A percentile compares a stretch with the other conserved stretches of the same genome.
phyloP scores from a whole-genome alignment of 148 eudicot species.

The Simmondsia chinensis region DNA sequence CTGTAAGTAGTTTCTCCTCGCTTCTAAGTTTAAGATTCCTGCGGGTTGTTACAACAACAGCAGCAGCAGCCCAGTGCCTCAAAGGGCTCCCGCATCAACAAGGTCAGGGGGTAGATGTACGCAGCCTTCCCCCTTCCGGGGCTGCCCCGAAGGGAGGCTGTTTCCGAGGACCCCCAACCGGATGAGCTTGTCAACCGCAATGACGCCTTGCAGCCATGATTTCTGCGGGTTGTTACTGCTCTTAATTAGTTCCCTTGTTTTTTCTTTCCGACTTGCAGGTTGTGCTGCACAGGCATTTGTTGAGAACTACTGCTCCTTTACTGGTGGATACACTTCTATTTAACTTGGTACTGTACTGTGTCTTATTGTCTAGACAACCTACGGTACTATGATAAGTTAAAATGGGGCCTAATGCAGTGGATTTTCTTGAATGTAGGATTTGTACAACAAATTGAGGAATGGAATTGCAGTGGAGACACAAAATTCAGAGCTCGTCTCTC shows the following conservation, averaged over 20 bases:
- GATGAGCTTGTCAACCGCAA: too few species aligned
- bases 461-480: conserved; percentile 74
- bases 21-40: conserved; percentile 1
- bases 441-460: conserved; percentile 67
- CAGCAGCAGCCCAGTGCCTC: too few species aligned
- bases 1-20: conserved; percentile 35
- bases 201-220: too few species aligned
- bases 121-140: too few species aligned
- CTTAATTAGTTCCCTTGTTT: conserved; percentile 5
- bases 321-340: conserved; percentile 56
- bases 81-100: too few species aligned
- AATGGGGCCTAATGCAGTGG: conserved; percentile 1
- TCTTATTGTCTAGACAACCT: background rate
- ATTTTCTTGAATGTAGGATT: conserved; percentile 40
- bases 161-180: too few species aligned
- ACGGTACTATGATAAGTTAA: background rate
- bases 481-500: conserved; percentile 36
- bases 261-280: conserved; percentile 28
- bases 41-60: conserved; percentile 2
- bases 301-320: conserved; percentile 64
- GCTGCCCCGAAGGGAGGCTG: too few species aligned
- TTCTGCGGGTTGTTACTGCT: too few species aligned
- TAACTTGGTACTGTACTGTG: conserved; percentile 43
- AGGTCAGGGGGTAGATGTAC: too few species aligned
- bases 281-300: conserved; percentile 79